Conservation (phyloP, 306 rosid genomes). For the Calophaca sinica region DNA sequence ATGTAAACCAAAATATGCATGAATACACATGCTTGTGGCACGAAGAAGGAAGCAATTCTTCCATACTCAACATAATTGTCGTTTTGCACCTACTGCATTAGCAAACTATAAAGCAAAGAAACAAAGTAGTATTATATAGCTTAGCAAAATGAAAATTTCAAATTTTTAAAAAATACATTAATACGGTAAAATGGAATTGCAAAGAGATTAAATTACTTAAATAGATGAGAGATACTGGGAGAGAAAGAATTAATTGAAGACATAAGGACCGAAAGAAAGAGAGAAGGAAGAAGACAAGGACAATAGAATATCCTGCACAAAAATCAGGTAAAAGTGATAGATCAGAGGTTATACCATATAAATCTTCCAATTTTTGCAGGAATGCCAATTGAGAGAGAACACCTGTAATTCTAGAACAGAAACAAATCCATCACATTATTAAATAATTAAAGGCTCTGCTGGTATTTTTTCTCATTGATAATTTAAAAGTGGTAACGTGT, state of each 20-base stretch:
- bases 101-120: conserved; percentile 1
- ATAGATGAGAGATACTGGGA: conserved; percentile 2
- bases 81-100: neutral
- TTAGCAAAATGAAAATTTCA: neutral
- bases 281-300: conserved; percentile 8
- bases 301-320: neutral
- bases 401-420: conserved; percentile 61
- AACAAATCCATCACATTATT: neutral
- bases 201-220: conserved; percentile 16
- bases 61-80: conserved; percentile 12
- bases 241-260: conserved; percentile 13
- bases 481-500: too few species aligned
- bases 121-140: conserved; percentile 6
- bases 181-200: neutral
- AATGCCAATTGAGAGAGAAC: conserved; percentile 93
- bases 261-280: conserved; percentile 5
- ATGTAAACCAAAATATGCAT: conserved; percentile 29
- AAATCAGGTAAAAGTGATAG: neutral
- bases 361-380: conserved; percentile 82
- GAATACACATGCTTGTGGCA: too few species aligned
- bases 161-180: neutral
- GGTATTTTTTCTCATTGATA: too few species aligned
- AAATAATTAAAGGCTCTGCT: too few species aligned
- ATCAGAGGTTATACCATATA: too few species aligned
- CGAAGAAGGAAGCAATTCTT: conserved; percentile 8